Evolutionary conservation across 352 stramenopile genomes (phyloP).

Genomic region (Phytophthora sp.): DNA sequence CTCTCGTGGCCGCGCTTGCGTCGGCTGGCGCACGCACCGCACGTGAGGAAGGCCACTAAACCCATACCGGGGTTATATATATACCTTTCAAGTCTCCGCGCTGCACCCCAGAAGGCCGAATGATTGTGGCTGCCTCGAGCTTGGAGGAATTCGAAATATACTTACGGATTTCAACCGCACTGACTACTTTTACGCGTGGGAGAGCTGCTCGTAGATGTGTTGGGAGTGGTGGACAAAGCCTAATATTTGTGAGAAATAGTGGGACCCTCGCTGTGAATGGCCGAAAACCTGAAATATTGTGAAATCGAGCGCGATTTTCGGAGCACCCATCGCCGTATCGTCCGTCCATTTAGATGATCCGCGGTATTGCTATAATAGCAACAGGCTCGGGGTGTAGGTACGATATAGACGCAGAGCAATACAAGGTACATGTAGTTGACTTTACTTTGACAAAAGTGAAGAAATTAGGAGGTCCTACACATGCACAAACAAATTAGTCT

Average conservation of each 20-base stretch:
- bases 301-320: neutral
- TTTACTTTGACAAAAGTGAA: no score
- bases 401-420: neutral
- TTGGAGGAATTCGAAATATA: slow-evolving; percentile 29
- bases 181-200: slow-evolving; percentile 37
- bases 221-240: neutral
- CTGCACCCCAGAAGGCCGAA: slow-evolving; percentile 18
- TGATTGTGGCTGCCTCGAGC: slow-evolving; percentile 15
- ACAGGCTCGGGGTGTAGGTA: slow-evolving; percentile 10
- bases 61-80: slow-evolving; percentile 20
- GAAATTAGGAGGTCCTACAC: neutral
- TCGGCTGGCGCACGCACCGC: slow-evolving; percentile 35
- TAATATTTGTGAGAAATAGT: slow-evolving; percentile 5
- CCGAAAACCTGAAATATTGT: slow-evolving; percentile 6
- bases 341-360: slow-evolving; percentile 4
- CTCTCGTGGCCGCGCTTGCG: slow-evolving; percentile 37
- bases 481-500: slow-evolving; percentile 14
- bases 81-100: no score
- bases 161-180: slow-evolving; percentile 18
- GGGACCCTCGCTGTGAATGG: neutral
- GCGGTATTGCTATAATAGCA: slow-evolving; percentile 3
- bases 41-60: slow-evolving; percentile 44
- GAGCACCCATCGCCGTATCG: neutral
- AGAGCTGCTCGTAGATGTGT: slow-evolving; percentile 3
- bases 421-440: no score